Conservation (phyloP, 257 asterid species). For the Petunia secreta region DNA sequence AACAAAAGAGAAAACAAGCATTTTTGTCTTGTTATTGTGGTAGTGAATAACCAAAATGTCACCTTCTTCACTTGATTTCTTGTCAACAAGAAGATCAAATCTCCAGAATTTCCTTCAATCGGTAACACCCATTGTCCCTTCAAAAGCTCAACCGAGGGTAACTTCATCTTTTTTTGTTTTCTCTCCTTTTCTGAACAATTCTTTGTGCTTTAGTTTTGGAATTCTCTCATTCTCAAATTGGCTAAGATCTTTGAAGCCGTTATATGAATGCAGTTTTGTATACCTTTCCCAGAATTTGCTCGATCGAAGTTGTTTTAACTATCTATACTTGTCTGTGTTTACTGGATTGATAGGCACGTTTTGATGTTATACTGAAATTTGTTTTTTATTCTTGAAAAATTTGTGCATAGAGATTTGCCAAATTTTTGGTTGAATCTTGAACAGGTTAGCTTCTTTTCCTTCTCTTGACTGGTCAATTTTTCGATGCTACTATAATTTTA, state of each 20-base stretch:
- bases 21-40: neutral
- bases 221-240: neutral
- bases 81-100: slow-evolving; percentile 29
- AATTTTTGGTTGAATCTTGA: neutral
- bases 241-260: neutral
- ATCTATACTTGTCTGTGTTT: too few relatives aligned
- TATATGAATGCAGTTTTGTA: neutral
- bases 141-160: slow-evolving; percentile 32
- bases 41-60: neutral
- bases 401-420: neutral
- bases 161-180: neutral
- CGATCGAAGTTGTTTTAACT: neutral
- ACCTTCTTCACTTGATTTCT: slow-evolving; percentile 20
- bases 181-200: neutral
- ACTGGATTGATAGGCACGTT: too few relatives aligned
- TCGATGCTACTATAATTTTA: neutral
- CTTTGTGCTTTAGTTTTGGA: neutral
- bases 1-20: neutral
- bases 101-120: slow-evolving; percentile 32
- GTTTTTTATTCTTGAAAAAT: neutral
- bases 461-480: neutral
- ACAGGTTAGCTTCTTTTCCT: neutral
- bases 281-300: neutral
- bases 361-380: neutral
- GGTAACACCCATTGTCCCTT: slow-evolving; percentile 33